Conservation (phyloP, 2,329 filamentous ascomycete genomes). For the Fusarium cicatricum region DNA sequence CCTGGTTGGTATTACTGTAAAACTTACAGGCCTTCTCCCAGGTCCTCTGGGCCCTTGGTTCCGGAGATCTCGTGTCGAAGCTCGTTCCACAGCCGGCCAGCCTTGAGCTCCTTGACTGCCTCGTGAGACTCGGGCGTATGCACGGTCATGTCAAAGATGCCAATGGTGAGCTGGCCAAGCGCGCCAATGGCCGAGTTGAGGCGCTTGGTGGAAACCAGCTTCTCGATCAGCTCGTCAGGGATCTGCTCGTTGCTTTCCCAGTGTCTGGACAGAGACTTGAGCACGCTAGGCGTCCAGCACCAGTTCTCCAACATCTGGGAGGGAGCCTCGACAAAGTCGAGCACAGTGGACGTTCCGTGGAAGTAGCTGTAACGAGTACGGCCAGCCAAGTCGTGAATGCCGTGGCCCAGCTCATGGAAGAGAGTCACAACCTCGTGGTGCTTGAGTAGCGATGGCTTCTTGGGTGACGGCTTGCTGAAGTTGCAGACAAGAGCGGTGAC, state of each 20-base stretch:
- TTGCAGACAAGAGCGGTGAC: conserved; percentile 85
- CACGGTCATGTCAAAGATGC: conserved; percentile 84
- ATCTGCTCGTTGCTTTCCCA: conserved; percentile 76
- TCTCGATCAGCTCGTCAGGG: conserved; percentile 76
- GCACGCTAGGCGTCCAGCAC: conserved; percentile 74
- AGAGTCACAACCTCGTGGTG: conserved; percentile 84
- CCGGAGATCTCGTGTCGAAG: conserved; percentile 76
- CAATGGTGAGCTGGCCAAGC: conserved; percentile 80
- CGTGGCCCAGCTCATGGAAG: conserved; percentile 80
- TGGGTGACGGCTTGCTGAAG: conserved; percentile 80
- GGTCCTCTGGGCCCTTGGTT: conserved; percentile 75
- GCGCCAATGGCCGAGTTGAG: conserved; percentile 84
- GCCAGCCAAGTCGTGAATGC: conserved; percentile 73
- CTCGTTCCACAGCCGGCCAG: conserved; percentile 74
- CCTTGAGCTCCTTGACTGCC: conserved; percentile 71
- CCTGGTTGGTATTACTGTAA: not conserved
- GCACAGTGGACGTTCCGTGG: conserved; percentile 71
- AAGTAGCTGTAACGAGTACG: conserved; percentile 70
- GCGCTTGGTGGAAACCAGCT: conserved; percentile 79
- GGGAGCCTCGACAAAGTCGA: conserved; percentile 76
- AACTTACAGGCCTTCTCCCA: conserved; percentile 64
- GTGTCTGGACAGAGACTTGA: conserved; percentile 75
- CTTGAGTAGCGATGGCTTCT: conserved; percentile 81
- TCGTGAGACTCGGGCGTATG: conserved; percentile 76
- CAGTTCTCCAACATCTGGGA: conserved; percentile 80